Base-by-base conservation (phyloP, 1,139 yeast genomes). In the Saccharomyces hybrid region DNA sequence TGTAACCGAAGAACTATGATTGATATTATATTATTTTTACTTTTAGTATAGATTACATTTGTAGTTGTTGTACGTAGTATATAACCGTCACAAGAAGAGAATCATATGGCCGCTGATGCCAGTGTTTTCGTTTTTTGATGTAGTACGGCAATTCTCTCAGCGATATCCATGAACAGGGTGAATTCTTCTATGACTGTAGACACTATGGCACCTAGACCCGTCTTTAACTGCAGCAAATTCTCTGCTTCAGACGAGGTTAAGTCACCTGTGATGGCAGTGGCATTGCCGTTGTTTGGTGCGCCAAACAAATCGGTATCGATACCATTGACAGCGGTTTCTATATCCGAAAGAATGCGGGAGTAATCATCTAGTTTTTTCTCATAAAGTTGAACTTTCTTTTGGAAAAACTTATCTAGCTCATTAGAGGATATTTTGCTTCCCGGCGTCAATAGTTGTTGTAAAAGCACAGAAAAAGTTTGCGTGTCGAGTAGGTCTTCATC, bases 81-180 rank as follows among this genome's bases (percentile, higher is more conserved):
- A 38, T 19, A 38, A 38, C n/a, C 6, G n/a, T 16, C n/a, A 38
- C 23, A 19, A 19, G 23, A 19, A 19, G 23, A 19, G 9, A 11
- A 5, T 47, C 26, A 47, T 47, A 41, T 41, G 48, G 48, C 42
- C 26, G 52, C 48, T 14, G 56, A 60, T 23, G 64, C 47, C 3
- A 60, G 53, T 47, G 77, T 72, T 59, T 77, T 81, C 1, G 85
- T 84, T 55, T 82, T 83, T 62, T 86, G 90, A 71, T 93, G 98
- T 53, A 89, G 73, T 64, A 87, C 96, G 1, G 98, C 98, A 65
- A 91, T 84, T 34, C 84, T 80, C 70, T 90, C 95, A 56, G 97
- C 91, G 52, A 90, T 77, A 64, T 90, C 96, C 91, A 93, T 88
- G 71, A 91, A 91, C 59, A 91, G 76, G 54, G 78, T 77, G 70